These are phyloP conservation scores for Globisporangium irregulare DNA, from an alignment of 352 stramenopile species.

Conservation along the genomic window DNA sequence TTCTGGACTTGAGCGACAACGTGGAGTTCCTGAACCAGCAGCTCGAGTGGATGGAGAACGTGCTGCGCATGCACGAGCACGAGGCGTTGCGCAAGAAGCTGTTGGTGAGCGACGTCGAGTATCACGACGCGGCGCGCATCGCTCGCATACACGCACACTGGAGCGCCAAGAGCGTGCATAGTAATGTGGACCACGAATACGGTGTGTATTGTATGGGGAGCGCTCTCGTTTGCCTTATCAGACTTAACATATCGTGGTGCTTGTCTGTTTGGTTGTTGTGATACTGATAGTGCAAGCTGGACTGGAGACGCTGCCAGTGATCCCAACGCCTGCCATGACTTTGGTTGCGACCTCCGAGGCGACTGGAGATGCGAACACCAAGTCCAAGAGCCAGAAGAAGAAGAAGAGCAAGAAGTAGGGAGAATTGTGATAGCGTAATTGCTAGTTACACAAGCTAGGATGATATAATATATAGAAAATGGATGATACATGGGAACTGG, in stretches of 20 bases:
- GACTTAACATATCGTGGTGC: slow-evolving; percentile 1
- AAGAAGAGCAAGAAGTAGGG: slow-evolving; percentile 37
- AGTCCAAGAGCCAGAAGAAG: slow-evolving; percentile 37
- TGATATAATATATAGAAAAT: slow-evolving; percentile 11
- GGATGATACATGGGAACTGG: background rate
- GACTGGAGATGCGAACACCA: background rate
- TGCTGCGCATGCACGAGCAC: slow-evolving; percentile 61
- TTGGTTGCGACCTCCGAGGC: background rate
- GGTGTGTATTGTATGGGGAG: slow-evolving; percentile 26
- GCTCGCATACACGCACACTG: slow-evolving; percentile 40
- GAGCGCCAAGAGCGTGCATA: slow-evolving; percentile 27
- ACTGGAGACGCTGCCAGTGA: slow-evolving; percentile 29
- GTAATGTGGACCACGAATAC: slow-evolving; percentile 51
- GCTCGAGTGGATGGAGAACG: slow-evolving; percentile 78
- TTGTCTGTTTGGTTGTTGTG: background rate
- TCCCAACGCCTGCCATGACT: slow-evolving; percentile 14
- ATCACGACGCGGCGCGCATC: slow-evolving; percentile 40
- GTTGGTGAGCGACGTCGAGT: slow-evolving; percentile 53
- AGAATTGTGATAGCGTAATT: background rate
- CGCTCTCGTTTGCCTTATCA: background rate
- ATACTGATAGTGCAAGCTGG: slow-evolving; percentile 45
- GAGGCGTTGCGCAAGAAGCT: slow-evolving; percentile 56
- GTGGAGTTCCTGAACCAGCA: slow-evolving; percentile 18
- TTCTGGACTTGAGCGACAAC: slow-evolving; percentile 15
- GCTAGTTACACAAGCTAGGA: background rate